phyloP scores from a whole-genome alignment of 768 basidiomycete species.

The Flagelloscypha sp. region DNA sequence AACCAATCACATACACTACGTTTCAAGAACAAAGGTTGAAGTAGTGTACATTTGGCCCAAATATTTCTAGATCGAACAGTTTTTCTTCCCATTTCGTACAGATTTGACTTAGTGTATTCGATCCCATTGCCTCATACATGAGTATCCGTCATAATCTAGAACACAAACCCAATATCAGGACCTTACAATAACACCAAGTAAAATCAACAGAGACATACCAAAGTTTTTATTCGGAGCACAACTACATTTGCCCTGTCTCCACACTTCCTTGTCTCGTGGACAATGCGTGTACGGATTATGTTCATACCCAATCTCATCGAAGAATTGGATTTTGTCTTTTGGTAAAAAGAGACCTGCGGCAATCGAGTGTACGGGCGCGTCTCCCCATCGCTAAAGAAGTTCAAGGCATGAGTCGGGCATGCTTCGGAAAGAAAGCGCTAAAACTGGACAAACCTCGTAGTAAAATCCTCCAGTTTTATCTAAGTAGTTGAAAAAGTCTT shows the following conservation, averaged over 20 bases:
- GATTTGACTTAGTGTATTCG: no score
- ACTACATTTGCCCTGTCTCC: conserved; percentile 35
- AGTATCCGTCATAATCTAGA: conserved; percentile 49
- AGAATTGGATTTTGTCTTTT: conserved; percentile 62
- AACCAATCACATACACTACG: no score
- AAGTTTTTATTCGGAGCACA: conserved; percentile 49
- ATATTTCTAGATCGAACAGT: no score
- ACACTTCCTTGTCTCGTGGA: conserved; percentile 23
- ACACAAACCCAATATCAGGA: conserved; percentile 4
- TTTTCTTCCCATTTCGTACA: no score
- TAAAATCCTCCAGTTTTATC: conserved; percentile 59
- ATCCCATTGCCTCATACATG: conserved; percentile 51
- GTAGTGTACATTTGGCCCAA: no score
- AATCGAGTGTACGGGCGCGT: conserved; percentile 64
- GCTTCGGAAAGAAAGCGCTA: conserved; percentile 29
- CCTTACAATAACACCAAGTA: background rate
- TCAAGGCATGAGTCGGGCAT: conserved; percentile 34
- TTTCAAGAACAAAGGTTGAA: no score
- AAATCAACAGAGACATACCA: conserved; percentile 31
- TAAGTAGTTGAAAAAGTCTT: conserved; percentile 56
- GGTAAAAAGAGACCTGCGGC: conserved; percentile 52
- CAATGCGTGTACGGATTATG: conserved; percentile 53
- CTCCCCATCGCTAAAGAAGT: conserved; percentile 45
- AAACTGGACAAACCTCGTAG: conserved; percentile 48
- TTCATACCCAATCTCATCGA: conserved; percentile 60